Base-by-base conservation (phyloP, 2,329 filamentous ascomycete genomes). In the Talaromyces piceae region DNA sequence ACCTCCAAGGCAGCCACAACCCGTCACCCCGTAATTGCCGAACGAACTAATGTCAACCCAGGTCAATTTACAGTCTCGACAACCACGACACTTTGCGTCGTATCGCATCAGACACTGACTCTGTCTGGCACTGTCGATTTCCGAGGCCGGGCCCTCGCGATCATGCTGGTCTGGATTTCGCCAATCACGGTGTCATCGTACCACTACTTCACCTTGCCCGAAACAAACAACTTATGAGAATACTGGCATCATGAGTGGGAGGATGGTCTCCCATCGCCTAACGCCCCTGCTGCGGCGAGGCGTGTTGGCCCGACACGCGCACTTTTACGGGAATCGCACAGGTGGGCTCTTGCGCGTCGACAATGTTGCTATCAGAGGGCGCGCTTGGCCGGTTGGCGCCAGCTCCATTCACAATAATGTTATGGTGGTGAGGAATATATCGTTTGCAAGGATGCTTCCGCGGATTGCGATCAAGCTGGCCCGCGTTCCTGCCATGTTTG, bases 391-490 rank as follows among this genome's bases (percentile, higher is more conserved):
- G n/a, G 76, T 84, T 11, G 87, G 86, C 31, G 72, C 78, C 47
- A 93, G 88, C 63, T 80, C 84, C 20, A 88, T 95, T 59, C 91
- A 95, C 70, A 63, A 63, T 51, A 94, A 95, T 74, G 71, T 84
- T 20, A 79, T 81, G 48, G 78, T 79, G 13, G 77, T 83, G 39
- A 76, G 83, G 48, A 77, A 77, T 49, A 81, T 84, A 45, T 85
- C 82, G n/a, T 86, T 86, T 63, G 76, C 76, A n/a, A 73, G 83
- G 41, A 75, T 77, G 11, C 74, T 98, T 27, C 94, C 94, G 2
- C 91, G 88, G 66, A 77, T 98, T 47, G 83, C 93, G n/a, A 72
- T 93, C 64, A 98, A 96, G 74, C 86, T 98, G 60, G 79, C 84
- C 30, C 83, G 90, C 51, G 77, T 95, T 50, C 93, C 93, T 18